Base-by-base conservation (phyloP, 805 yeast species). In the Groenewaldozyma tartarivorans region DNA sequence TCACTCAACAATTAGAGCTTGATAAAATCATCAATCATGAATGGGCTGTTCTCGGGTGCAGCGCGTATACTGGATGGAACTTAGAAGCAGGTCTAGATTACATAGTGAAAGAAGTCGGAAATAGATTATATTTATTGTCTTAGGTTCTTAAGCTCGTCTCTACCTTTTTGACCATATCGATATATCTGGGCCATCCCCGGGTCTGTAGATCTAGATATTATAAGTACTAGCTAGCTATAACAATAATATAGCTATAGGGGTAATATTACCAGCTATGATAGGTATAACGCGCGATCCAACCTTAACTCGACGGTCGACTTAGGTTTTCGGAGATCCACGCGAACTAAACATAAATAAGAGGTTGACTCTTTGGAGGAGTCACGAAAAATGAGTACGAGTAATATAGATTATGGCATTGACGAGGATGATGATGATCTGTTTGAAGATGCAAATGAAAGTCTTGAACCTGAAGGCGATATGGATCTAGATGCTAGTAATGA, bases 61-160 rank as follows among this genome's bases (percentile, higher is more conserved):
- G 76, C 41, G 80, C 78, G 0, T 60, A 58, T 47, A 64, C 74
- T 1, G 70, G 74, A 3, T 56, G 57, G 35, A 64, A 66, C 38
- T 42, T 74, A 4, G 45, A 53, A 1, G 49, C 52, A 9, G 74
- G 69, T 0, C 46, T 74, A 17, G 64, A 67, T 13, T 72, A 72
- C 69, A 55, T 71, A 2, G 59, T 62, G 1, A 42, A 55, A 2
- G 74, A 70, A 41, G 66, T 70, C 36, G 54, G 55, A 36, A 45
- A 55, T 15, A 49, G 73, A 24, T 55, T 72, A 31, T 69, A 66
- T 49, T 49, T 63, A 15, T 44, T 63, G n/a, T 55, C 53, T 30
- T 55, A 38, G 42, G 20, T 4, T 11, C 20, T 6, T 17, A 11
- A 13, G 21, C 36, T 9, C 30, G 16, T 38, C 17, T 17, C 9